phyloP scores from a whole-genome alignment of 192 early-diverging fungal species.

The Backusella mclennaniae region DNA sequence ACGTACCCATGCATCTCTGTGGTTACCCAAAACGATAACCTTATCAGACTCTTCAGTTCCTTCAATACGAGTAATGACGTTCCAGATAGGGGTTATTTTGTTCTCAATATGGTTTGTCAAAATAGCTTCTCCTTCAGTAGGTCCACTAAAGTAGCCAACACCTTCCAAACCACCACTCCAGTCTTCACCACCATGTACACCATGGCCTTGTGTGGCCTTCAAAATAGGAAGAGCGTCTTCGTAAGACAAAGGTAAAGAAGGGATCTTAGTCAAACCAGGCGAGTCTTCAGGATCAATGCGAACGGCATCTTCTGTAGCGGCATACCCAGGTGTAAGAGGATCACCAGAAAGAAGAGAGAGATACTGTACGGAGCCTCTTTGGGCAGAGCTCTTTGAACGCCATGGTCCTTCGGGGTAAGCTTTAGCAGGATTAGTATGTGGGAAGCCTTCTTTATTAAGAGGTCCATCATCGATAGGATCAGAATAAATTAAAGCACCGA shows the following conservation, averaged over 20 bases:
- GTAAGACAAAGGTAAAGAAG: slow-evolving; percentile 64
- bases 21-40: slow-evolving; percentile 54
- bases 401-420: slow-evolving; percentile 38
- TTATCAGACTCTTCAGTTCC: slow-evolving; percentile 56
- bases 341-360: slow-evolving; percentile 53
- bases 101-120: slow-evolving; percentile 55
- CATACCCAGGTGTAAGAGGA: slow-evolving; percentile 61
- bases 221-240: slow-evolving; percentile 61
- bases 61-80: slow-evolving; percentile 63
- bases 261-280: slow-evolving; percentile 47
- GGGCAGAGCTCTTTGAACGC: slow-evolving; percentile 56
- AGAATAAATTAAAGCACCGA: slow-evolving; percentile 60
- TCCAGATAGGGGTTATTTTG: slow-evolving; percentile 57
- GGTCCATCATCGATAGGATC: slow-evolving; percentile 68
- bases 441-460: slow-evolving; percentile 19
- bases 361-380: slow-evolving; percentile 60
- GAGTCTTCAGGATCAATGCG: slow-evolving; percentile 48
- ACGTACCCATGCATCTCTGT: slow-evolving; percentile 64
- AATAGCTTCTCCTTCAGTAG: slow-evolving; percentile 48
- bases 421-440: slow-evolving; percentile 15
- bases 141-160: slow-evolving; percentile 61
- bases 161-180: slow-evolving; percentile 58
- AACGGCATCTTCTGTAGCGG: slow-evolving; percentile 49
- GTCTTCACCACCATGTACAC: slow-evolving; percentile 19
- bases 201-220: slow-evolving; percentile 48